Evolutionary conservation across 108 stramenopile species (phyloP).

Genomic region (Aurantiochytrium sp.): DNA sequence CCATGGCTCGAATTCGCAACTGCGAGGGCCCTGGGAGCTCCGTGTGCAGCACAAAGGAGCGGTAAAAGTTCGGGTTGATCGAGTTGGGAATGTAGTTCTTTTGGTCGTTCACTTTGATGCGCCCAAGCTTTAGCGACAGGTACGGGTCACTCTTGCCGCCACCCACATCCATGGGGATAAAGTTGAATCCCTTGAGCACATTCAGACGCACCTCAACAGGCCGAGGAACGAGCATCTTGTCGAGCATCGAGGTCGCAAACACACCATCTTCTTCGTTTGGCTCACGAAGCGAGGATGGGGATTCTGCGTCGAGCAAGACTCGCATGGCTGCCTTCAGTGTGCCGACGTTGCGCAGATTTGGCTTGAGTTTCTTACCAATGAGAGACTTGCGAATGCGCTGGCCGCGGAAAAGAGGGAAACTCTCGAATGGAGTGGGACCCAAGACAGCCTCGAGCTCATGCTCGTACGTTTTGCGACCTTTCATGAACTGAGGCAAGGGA

Average conservation of each 20-base stretch:
- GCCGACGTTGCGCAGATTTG: background rate
- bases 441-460: background rate
- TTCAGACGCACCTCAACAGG: constrained; percentile 26
- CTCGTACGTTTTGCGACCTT: background rate
- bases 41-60: constrained; percentile 36
- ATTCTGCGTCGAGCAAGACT: background rate
- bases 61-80: constrained; percentile 45
- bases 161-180: constrained; percentile 40
- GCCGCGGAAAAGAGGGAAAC: background rate
- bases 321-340: background rate
- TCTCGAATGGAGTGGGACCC: background rate
- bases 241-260: background rate
- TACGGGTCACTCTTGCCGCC: constrained; percentile 49
- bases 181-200: constrained; percentile 34
- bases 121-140: constrained; percentile 40
- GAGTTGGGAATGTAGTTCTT: constrained; percentile 38
- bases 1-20: constrained; percentile 39
- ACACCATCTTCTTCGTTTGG: background rate
- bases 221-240: background rate
- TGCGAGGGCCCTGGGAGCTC: constrained; percentile 46
- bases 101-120: constrained; percentile 30
- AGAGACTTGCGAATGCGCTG: background rate
- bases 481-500: background rate
- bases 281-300: background rate
- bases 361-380: background rate